phyloP scores from a whole-genome alignment of 805 yeast genomes.

The Cyberlindnera euphorbiiphila region DNA sequence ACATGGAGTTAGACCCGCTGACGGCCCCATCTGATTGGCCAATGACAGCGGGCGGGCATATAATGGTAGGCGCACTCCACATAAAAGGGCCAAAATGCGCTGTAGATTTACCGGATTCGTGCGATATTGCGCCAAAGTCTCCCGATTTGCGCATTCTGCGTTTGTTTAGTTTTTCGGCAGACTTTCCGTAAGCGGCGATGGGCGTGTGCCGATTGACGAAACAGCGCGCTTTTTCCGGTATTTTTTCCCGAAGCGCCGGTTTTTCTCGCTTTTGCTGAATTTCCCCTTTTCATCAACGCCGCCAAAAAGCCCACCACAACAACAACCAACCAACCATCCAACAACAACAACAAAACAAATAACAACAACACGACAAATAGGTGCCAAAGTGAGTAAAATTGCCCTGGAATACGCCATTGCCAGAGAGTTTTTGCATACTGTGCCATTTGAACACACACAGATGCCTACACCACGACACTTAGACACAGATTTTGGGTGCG shows the following conservation, averaged over 20 bases:
- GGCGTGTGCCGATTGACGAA: slow-evolving; percentile 8
- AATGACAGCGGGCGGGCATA: no score
- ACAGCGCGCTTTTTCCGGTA: slow-evolving; percentile 16
- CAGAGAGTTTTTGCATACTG: no score
- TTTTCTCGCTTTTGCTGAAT: slow-evolving; percentile 7
- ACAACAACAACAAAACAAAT: not conserved
- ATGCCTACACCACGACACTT: no score
- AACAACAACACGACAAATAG: slow-evolving; percentile 1
- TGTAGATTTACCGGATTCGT: not conserved
- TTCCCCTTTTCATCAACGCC: slow-evolving; percentile 15
- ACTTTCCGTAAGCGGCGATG: not conserved
- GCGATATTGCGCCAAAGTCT: not conserved
- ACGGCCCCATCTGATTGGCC: no score
- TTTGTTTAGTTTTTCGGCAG: slow-evolving; percentile 1
- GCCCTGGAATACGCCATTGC: no score
- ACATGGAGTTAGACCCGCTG: no score
- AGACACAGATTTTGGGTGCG: no score
- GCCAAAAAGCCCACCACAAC: slow-evolving; percentile 7
- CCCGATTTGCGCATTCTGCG: not conserved
- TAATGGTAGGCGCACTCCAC: not conserved
- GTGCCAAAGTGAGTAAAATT: no score
- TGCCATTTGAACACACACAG: no score
- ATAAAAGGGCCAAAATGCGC: no score
- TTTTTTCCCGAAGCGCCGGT: slow-evolving; percentile 11
- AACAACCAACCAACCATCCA: not conserved